Evolutionary conservation across 345 rosid genomes (phyloP).

Genomic region (Eucalyptus sideroxylon): DNA sequence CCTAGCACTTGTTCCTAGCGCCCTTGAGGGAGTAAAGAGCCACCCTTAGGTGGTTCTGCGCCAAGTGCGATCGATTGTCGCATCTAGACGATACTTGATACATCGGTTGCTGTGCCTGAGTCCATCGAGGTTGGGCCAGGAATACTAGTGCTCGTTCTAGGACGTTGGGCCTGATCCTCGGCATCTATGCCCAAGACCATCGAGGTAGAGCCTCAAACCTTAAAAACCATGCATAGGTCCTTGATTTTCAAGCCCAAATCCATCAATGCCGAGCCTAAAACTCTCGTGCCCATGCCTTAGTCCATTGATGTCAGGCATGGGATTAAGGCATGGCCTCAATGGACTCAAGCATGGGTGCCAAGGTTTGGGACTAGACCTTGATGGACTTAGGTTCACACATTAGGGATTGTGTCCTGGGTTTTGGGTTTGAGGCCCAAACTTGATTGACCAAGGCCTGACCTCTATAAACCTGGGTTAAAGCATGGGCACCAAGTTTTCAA

Average conservation of each 20-base stretch:
- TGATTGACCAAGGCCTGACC: neutral
- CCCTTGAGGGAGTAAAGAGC: too few species aligned
- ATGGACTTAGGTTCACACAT: neutral
- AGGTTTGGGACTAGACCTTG: neutral
- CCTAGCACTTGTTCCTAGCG: too few species aligned
- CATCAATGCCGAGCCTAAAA: neutral
- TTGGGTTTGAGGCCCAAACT: neutral
- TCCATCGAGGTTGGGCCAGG: too few species aligned
- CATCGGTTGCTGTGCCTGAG: fast-evolving
- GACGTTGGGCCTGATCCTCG: too few species aligned
- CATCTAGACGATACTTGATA: too few species aligned
- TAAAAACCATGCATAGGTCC: neutral
- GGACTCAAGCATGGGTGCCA: too few species aligned
- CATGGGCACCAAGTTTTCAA: neutral
- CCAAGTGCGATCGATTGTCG: too few species aligned
- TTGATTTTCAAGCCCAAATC: neutral
- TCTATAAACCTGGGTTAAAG: neutral
- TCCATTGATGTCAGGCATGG: neutral
- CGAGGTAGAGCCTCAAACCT: too few species aligned
- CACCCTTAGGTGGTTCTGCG: too few species aligned
- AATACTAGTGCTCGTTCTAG: too few species aligned
- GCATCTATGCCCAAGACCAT: too few species aligned
- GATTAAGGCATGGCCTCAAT: neutral
- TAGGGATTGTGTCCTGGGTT: neutral
- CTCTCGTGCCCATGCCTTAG: neutral